A percentile compares a stretch with the other conserved stretches of the same genome.
phyloP scores from a whole-genome alignment of 257 asterid genomes.

The Haberlea rhodopensis region DNA sequence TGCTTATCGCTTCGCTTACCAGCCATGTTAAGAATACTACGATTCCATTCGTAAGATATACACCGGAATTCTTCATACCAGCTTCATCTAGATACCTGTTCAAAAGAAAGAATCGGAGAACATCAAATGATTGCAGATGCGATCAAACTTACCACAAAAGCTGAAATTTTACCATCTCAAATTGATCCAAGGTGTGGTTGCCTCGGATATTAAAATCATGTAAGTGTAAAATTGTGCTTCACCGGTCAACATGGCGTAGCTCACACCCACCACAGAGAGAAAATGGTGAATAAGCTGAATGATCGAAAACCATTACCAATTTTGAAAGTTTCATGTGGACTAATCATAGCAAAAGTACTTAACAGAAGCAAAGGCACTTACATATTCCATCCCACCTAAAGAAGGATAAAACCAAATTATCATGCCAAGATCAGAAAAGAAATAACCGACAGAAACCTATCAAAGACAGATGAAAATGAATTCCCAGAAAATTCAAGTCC shows the following conservation, averaged over 20 bases:
- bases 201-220: constrained; percentile 73
- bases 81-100: constrained; percentile 79
- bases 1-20: constrained; percentile 33
- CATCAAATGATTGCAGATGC: constrained; percentile 11
- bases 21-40: constrained; percentile 66
- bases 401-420: constrained; percentile 80
- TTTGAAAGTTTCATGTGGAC: neutral
- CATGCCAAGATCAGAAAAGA: constrained; percentile 73
- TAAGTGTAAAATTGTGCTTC: constrained; percentile 76
- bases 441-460: constrained; percentile 76
- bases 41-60: constrained; percentile 64
- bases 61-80: constrained; percentile 65
- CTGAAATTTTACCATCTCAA: constrained; percentile 64
- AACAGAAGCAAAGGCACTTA: constrained; percentile 36
- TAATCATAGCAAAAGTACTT: neutral
- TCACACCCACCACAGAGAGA: constrained; percentile 53
- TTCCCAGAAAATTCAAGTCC: neutral
- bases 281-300: constrained; percentile 77
- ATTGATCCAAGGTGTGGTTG: constrained; percentile 81
- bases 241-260: constrained; percentile 70
- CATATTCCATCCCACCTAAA: constrained; percentile 83
- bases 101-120: neutral
- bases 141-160: neutral
- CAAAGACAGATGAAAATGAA: constrained; percentile 23
- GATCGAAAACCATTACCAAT: neutral